A percentile compares a stretch with the other conserved stretches of the same genome.
Evolutionary conservation across 495 filamentous ascomycete species (phyloP).

Genomic region (Cudoniella acicularis): DNA sequence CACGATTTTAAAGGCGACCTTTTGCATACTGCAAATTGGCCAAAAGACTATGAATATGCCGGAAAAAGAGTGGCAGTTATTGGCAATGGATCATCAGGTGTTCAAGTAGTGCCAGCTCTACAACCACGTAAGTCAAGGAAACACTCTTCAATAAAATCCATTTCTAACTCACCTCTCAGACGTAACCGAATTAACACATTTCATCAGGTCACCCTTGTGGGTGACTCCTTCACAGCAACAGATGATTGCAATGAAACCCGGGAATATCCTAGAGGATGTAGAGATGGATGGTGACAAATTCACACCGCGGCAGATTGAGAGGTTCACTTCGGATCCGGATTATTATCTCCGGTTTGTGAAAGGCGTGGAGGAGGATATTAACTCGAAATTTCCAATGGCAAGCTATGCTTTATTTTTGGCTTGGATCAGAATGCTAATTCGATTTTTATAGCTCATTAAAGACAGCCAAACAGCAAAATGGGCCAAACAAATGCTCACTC

Average conservation of each 20-base stretch:
- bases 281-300: constrained; percentile 34
- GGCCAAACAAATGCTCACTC: constrained; percentile 20
- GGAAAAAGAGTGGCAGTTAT: constrained; percentile 44
- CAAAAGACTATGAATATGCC: constrained; percentile 38
- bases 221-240: constrained; percentile 48
- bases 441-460: constrained; percentile 26
- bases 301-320: constrained; percentile 40
- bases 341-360: constrained; percentile 39
- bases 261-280: constrained; percentile 25
- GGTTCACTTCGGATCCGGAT: constrained; percentile 38
- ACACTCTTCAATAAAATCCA: constrained; percentile 22
- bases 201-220: constrained; percentile 63
- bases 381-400: constrained; percentile 35
- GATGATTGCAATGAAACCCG: constrained; percentile 34
- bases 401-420: neutral
- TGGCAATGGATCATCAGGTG: constrained; percentile 40
- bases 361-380: constrained; percentile 44
- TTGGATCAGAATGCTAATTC: neutral
- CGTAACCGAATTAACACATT: constrained; percentile 54
- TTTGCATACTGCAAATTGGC: constrained; percentile 27
- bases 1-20: constrained; percentile 16
- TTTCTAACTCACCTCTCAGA: constrained; percentile 41
- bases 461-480: constrained; percentile 30
- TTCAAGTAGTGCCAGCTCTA: constrained; percentile 60
- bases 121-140: constrained; percentile 41